These are phyloP conservation scores for Gossypium bickii DNA, from an alignment of 345 rosid species.

Conservation along the genomic window DNA sequence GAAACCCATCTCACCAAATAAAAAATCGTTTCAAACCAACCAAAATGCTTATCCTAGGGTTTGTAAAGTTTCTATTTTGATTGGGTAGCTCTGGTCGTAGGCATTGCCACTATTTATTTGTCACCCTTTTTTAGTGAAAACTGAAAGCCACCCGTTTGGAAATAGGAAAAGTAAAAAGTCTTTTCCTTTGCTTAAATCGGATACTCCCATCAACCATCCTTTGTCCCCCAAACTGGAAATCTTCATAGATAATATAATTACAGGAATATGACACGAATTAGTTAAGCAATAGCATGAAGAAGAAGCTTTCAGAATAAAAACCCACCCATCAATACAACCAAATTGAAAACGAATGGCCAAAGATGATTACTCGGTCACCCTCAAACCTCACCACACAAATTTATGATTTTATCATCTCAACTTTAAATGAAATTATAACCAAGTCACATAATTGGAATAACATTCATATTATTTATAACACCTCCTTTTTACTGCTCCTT, in stretches of 20 bases:
- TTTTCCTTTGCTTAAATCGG: background rate
- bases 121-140: background rate
- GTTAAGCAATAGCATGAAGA: no score
- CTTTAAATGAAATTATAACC: no score
- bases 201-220: background rate
- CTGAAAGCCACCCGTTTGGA: background rate
- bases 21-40: background rate
- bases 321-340: conserved; percentile 13
- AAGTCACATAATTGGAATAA: no score
- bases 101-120: background rate
- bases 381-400: background rate
- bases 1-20: no score
- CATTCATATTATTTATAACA: background rate
- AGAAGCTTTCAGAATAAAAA: background rate
- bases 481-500: background rate
- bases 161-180: background rate
- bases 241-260: background rate
- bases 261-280: no score
- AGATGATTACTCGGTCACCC: background rate
- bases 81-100: background rate
- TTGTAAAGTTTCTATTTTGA: background rate
- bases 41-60: background rate
- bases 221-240: background rate
- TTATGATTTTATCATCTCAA: no score
- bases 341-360: conserved; percentile 7